Conservation (phyloP, 352 stramenopile species). For the Peronospora destructor region DNA sequence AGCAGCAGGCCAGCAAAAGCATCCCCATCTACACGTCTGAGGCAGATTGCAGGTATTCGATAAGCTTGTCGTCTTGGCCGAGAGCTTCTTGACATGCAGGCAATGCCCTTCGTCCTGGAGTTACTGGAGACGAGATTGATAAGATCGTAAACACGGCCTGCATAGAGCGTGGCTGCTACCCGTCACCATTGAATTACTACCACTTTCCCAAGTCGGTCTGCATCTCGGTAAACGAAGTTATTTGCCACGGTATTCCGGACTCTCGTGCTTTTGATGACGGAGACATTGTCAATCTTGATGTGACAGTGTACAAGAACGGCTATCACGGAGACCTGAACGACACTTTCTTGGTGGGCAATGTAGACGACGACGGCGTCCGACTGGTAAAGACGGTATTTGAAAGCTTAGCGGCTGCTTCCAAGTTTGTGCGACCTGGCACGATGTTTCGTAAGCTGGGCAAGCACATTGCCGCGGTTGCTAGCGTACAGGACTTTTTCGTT, state of each 20-base stretch:
- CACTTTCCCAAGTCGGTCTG: slow-evolving; percentile 94
- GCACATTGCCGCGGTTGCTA: slow-evolving; percentile 87
- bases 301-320: slow-evolving; percentile 95
- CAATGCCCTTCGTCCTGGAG: slow-evolving; percentile 72
- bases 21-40: slow-evolving; percentile 92
- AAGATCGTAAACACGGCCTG: slow-evolving; percentile 90
- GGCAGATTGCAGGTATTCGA: slow-evolving; percentile 92
- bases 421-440: slow-evolving; percentile 90
- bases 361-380: slow-evolving; percentile 86
- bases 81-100: slow-evolving; percentile 95
- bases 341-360: slow-evolving; percentile 95
- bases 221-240: slow-evolving; percentile 92
- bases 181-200: slow-evolving; percentile 96
- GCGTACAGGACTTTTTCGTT: slow-evolving; percentile 85
- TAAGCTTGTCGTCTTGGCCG: slow-evolving; percentile 80
- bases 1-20: slow-evolving; percentile 52
- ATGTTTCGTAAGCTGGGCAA: slow-evolving; percentile 95
- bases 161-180: slow-evolving; percentile 91
- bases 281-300: slow-evolving; percentile 98
- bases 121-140: slow-evolving; percentile 97
- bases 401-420: slow-evolving; percentile 81
- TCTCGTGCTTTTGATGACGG: slow-evolving; percentile 90
- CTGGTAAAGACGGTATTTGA: slow-evolving; percentile 95
- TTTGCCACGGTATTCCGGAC: slow-evolving; percentile 97
- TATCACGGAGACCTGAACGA: slow-evolving; percentile 98